phyloP scores from a whole-genome alignment of 73 alveolate species.

The Tetrahymena malaccensis region DNA sequence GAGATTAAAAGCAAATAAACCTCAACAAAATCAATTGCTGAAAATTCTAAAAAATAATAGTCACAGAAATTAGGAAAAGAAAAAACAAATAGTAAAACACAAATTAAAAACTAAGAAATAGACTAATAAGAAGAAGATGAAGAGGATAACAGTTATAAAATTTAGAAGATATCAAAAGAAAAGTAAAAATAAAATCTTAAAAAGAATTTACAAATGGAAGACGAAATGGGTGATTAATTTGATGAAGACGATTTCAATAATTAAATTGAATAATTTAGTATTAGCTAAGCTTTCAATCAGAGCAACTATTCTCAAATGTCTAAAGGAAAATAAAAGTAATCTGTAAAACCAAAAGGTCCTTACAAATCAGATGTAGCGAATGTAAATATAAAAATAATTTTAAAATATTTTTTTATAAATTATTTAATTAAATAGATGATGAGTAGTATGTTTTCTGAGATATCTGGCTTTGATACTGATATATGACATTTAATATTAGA shows the following conservation, averaged over 20 bases:
- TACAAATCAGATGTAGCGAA: background rate
- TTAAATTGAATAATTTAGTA: background rate
- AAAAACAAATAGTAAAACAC: background rate
- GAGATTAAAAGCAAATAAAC: background rate
- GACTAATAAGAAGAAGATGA: background rate
- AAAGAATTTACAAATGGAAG: background rate
- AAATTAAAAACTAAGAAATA: background rate
- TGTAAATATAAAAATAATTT: background rate
- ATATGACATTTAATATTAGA: background rate
- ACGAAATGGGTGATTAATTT: background rate
- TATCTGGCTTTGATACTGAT: background rate
- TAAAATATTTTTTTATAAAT: background rate
- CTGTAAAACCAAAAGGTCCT: background rate
- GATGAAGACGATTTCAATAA: background rate
- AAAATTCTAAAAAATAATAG: background rate
- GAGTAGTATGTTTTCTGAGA: background rate
- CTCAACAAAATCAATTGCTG: background rate
- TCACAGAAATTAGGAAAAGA: background rate
- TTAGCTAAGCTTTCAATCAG: background rate
- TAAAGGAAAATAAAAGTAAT: background rate
- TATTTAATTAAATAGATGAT: background rate
- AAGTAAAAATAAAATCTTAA: background rate
- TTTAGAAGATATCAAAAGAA: background rate
- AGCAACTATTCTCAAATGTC: background rate
- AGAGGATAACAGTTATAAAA: background rate